These are phyloP conservation scores for Claviceps purpurea DNA, from an alignment of 2,329 filamentous ascomycete species.

Conservation along the genomic window DNA sequence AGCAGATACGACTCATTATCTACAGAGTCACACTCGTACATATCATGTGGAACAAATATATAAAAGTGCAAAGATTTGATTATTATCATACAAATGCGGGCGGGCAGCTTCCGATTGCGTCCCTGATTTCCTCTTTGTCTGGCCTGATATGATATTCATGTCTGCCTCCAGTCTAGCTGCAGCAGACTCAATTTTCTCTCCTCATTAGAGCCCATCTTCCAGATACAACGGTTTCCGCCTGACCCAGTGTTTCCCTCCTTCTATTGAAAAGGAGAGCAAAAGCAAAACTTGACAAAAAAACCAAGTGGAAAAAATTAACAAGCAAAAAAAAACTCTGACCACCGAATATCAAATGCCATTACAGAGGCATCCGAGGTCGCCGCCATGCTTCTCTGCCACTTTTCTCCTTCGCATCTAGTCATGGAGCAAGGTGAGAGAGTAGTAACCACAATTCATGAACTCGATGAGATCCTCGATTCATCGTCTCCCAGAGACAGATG, in stretches of 20 bases:
- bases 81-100: conserved; percentile 10
- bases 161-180: conserved; percentile 5
- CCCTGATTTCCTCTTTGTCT: conserved; percentile 2
- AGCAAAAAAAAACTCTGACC: background rate
- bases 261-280: background rate
- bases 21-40: background rate
- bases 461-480: conserved; percentile 13
- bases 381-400: background rate
- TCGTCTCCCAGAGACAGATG: background rate
- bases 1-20: background rate
- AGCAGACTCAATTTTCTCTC: background rate
- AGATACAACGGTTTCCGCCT: background rate
- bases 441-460: conserved; percentile 9
- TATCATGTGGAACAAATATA: background rate
- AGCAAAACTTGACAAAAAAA: background rate
- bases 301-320: too few relatives aligned
- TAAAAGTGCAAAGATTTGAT: background rate
- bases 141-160: background rate
- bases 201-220: conserved; percentile 1
- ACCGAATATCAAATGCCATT: background rate
- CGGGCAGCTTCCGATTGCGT: background rate
- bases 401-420: conserved; percentile 1
- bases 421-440: background rate
- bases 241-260: background rate
- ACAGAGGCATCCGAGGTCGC: background rate